Base-by-base conservation (phyloP, 805 yeast species). In the Candida manassasensis region DNA sequence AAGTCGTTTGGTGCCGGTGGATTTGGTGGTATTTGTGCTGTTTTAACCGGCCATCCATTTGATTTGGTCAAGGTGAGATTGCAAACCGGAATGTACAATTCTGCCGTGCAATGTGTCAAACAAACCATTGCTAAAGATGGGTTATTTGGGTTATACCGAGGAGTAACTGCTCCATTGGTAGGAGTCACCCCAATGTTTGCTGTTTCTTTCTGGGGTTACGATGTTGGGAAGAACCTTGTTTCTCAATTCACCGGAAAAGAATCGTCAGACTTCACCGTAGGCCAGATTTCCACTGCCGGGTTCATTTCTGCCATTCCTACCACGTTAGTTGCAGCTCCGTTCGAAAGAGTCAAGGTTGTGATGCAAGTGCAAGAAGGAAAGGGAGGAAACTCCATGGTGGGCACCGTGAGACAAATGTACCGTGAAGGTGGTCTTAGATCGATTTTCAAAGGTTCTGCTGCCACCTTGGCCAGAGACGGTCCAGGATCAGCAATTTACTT, bases 131-230 rank as follows among this genome's bases (percentile, higher is more conserved):
- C 73, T n/a, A 71, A 72, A 18, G 87, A 83, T 42, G 95, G 96
- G 0, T 75, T 78, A 3, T 45, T 69, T 17, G 97, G 97, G 1
- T 77, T 90, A 45, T 90, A 90, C 61, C 71, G 95, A 53, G 98
- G 98, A 40, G 97, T 93, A 21, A 70, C 84, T 9, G 96, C 97
- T 10, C 98, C 98, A 3, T 64, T 90, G 35, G 55, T 85, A n/a
- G 98, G 98, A 16, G 97, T 90, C 15, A 93, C 97, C 0, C 98
- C 98, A 19, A 93, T 90, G 85, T 93, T 93, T 68, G 97, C 97
- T 2, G 93, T 93, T 16, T 84, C 95, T 2, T 90, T 90, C 67
- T 90, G 98, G 97, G 97, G 97, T 53, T 90, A 93, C 60, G 97
- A 88, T 53, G 69, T 86, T 35, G 97, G 97, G 43, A 88, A 87